Evolutionary conservation across 257 asterid species (phyloP).

Genomic region (Solanum corneliomulleri): DNA sequence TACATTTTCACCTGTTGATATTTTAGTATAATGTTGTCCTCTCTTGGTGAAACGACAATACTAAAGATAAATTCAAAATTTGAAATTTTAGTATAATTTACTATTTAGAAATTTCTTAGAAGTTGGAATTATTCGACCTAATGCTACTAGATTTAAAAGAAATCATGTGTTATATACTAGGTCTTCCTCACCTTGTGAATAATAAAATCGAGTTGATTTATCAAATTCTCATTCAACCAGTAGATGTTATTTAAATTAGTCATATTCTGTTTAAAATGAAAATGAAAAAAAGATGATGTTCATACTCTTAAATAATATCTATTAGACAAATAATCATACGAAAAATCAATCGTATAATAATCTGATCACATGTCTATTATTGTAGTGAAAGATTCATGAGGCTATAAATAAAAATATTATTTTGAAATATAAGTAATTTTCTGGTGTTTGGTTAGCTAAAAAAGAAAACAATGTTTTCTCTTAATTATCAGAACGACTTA

Average conservation of each 20-base stretch:
- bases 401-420: neutral
- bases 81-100: too few relatives aligned
- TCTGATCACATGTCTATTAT: neutral
- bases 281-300: too few relatives aligned
- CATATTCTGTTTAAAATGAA: too few relatives aligned
- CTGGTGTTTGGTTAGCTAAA: neutral
- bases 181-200: neutral
- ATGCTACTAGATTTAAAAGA: neutral
- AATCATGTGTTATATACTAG: neutral
- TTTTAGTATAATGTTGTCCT: neutral
- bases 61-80: too few relatives aligned
- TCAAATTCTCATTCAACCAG: too few relatives aligned
- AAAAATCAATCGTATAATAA: too few relatives aligned
- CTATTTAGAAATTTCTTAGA: neutral
- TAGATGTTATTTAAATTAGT: too few relatives aligned
- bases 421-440: neutral
- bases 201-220: neutral
- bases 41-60: neutral
- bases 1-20: neutral
- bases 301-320: too few relatives aligned
- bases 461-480: neutral
- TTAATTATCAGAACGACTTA: neutral
- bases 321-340: too few relatives aligned
- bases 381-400: neutral
- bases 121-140: neutral